These are phyloP conservation scores for Nigrospora sphaerica DNA, from an alignment of 2,329 filamentous ascomycete species.

Conservation along the genomic window DNA sequence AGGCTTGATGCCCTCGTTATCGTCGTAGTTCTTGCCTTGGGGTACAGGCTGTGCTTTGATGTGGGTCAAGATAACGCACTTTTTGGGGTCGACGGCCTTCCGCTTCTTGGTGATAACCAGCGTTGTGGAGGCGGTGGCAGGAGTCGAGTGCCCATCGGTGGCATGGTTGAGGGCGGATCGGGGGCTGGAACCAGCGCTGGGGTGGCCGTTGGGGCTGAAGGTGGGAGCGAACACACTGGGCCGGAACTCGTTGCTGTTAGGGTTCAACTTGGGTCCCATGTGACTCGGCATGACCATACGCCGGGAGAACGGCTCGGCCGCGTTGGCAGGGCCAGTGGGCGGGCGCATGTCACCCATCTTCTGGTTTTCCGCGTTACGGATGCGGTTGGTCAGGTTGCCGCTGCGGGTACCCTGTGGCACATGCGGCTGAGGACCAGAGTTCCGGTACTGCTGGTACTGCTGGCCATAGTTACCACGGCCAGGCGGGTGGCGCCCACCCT, in stretches of 20 bases:
- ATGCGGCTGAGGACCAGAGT: slow-evolving; percentile 32
- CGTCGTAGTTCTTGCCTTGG: slow-evolving; percentile 55
- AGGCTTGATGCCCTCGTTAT: slow-evolving; percentile 76
- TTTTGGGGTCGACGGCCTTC: slow-evolving; percentile 63
- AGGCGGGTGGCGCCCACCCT: slow-evolving; percentile 33
- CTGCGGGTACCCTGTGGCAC: slow-evolving; percentile 30
- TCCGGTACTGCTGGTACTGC: slow-evolving; percentile 39
- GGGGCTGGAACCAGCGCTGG: slow-evolving; percentile 68
- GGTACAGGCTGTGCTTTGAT: slow-evolving; percentile 48
- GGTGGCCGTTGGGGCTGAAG: slow-evolving; percentile 66
- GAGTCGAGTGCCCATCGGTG: slow-evolving; percentile 20
- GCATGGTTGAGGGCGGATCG: slow-evolving; percentile 50
- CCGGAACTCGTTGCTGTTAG: slow-evolving; percentile 70
- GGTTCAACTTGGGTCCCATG: slow-evolving; percentile 52
- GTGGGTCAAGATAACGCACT: slow-evolving; percentile 48
- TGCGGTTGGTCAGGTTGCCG: slow-evolving; percentile 40
- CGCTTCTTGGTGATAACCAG: slow-evolving; percentile 65
- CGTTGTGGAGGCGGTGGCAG: slow-evolving; percentile 22
- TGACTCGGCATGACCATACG: slow-evolving; percentile 44
- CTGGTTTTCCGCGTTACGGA: slow-evolving; percentile 42
- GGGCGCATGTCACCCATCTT: slow-evolving; percentile 62
- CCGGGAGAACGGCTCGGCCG: slow-evolving; percentile 38
- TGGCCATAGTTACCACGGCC: slow-evolving; percentile 43
- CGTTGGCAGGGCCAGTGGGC: slow-evolving; percentile 64
- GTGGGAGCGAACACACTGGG: slow-evolving; percentile 74